Percentiles rank a stretch among this genome's conserved stretches.
These are phyloP conservation scores for Drechslerella dactyloides DNA, from an alignment of 2,329 filamentous ascomycete genomes.

Conservation along the genomic window DNA sequence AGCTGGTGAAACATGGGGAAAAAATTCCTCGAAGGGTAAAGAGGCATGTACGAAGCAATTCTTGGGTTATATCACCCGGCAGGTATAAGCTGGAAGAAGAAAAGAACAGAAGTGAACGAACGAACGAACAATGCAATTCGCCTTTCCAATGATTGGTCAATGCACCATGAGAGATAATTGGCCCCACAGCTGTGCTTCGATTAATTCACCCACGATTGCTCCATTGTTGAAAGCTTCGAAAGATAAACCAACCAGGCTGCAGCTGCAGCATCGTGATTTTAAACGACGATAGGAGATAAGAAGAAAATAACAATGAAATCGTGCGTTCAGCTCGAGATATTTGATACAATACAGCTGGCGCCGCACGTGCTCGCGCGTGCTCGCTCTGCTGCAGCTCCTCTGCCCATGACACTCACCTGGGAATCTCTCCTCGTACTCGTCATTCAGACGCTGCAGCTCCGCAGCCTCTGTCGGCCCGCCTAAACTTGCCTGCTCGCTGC, in stretches of 20 bases:
- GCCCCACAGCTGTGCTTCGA: not conserved
- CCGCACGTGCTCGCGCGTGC: too few relatives aligned
- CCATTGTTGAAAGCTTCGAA: not conserved
- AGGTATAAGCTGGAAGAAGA: not conserved
- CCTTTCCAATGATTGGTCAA: not conserved
- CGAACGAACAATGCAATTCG: not conserved
- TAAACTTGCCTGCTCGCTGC: constrained; percentile 53
- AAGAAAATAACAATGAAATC: too few relatives aligned
- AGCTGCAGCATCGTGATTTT: not conserved
- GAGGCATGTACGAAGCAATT: not conserved
- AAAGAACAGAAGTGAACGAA: not conserved
- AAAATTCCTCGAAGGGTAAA: constrained; percentile 8
- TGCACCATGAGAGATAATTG: constrained; percentile 11
- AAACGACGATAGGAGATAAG: not conserved
- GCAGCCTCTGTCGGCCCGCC: constrained; percentile 52
- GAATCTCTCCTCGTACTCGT: constrained; percentile 54
- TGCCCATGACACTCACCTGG: constrained; percentile 51
- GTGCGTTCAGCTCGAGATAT: too few relatives aligned
- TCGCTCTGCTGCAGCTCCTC: not conserved
- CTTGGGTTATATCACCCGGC: constrained; percentile 1
- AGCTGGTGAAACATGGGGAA: constrained; percentile 24
- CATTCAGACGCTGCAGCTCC: constrained; percentile 53
- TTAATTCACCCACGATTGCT: not conserved
- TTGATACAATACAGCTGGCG: too few relatives aligned
- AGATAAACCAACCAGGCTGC: not conserved